Evolutionary conservation across 208 protist genomes (phyloP).

Genomic region (Acanthamoeba castellanii): DNA sequence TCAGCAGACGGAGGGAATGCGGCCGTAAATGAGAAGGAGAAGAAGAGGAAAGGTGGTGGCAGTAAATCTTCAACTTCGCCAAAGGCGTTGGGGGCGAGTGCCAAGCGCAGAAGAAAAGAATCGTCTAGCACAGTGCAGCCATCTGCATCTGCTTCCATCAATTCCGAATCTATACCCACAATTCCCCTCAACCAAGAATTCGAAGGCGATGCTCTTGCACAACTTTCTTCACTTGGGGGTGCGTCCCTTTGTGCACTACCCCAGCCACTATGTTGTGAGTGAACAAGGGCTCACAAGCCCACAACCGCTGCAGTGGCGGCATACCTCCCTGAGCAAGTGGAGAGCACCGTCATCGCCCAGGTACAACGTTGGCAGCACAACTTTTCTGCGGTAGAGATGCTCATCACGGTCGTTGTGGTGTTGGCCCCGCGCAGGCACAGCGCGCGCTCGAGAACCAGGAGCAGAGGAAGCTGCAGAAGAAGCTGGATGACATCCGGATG

Average conservation of each 20-base stretch:
- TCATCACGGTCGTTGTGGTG: neutral
- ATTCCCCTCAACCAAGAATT: neutral
- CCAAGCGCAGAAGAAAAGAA: conserved; percentile 12
- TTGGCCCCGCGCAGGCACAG: neutral
- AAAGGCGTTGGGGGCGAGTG: neutral
- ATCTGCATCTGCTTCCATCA: conserved; percentile 25
- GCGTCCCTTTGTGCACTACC: no score
- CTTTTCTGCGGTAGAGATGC: no score
- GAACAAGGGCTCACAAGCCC: neutral
- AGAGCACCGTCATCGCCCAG: conserved; percentile 40
- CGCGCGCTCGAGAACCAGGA: conserved; percentile 42
- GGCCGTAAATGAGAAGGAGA: no score
- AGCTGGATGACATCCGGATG: neutral
- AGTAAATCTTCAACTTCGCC: neutral
- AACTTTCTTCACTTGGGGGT: conserved; percentile 2
- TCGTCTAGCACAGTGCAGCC: neutral
- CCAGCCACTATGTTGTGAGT: neutral
- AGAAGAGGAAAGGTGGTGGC: neutral
- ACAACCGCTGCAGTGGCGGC: neutral
- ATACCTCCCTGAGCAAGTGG: conserved; percentile 27
- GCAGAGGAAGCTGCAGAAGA: conserved; percentile 15
- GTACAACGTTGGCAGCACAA: neutral
- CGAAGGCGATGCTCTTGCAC: neutral
- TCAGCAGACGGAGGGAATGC: neutral
- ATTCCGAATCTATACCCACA: neutral